Base-by-base conservation (phyloP, 179 eudicot species). In the Heliamphora pulchella region DNA sequence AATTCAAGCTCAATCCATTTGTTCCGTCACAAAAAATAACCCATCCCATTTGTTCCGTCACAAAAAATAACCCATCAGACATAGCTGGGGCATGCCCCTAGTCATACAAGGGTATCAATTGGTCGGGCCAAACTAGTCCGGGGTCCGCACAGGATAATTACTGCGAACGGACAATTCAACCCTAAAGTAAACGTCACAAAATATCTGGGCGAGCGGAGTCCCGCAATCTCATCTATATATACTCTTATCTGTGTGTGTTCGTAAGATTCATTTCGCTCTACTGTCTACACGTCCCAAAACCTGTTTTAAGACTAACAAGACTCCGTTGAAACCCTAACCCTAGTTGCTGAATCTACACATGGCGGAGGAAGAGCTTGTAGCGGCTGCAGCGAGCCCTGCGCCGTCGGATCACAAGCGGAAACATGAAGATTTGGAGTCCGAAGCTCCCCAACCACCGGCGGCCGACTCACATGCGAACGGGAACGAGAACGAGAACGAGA, bases 331-430 rank as follows among this genome's bases (percentile, higher is more conserved):
- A 80, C 80, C 80, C 82, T 79, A 79, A 69, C 69, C 75, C 82
- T 39, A 64, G 69, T 61, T 65, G 13, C 57, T 18, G 22, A 48
- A 59, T 6, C 39, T 6, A 0, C 47, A 8, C 20, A 80, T 83
- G 82, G 80, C 78, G 54, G 81, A 71, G 83, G 83, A 80, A 58
- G 80, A 83, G 79, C 71, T 74, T 31, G 59, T 31, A 18, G 79
- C 50, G 54, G 80, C 77, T 9, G 65, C 47, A 20, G 55, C 58
- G 68, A 63, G 77, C n/a, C 66, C 80, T 80, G 22, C 73, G 4
- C 58, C 83, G 74, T 8, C 48, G 63, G 86, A 83, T 77, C 83
- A 54, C 61, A 83, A 83, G 81, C 74, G 86, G 31, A 83, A 83
- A 71, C 81, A 83, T 59, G 80, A 69, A 13, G 83, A 83, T 43